These are phyloP conservation scores for Sarocladium strictum DNA, from an alignment of 2,329 filamentous ascomycete species.

Conservation along the genomic window DNA sequence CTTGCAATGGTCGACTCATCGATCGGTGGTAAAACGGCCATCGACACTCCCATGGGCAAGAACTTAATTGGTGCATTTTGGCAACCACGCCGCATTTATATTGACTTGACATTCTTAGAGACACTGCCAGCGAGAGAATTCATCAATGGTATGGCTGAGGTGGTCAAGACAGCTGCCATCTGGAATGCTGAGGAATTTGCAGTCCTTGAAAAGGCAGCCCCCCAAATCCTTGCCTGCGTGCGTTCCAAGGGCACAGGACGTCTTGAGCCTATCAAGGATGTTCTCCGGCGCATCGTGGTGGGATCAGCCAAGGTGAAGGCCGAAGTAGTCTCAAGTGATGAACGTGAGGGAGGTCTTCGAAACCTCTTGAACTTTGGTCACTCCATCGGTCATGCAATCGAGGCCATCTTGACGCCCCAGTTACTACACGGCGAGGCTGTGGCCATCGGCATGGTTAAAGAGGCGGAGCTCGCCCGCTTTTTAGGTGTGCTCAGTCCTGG, in stretches of 20 bases:
- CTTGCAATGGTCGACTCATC: constrained; percentile 98
- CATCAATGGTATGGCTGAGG: constrained; percentile 98
- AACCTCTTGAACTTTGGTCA: constrained; percentile 97
- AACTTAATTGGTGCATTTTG: constrained; percentile 95
- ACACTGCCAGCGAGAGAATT: constrained; percentile 88
- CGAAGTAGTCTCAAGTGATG: constrained; percentile 87
- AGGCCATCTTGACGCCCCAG: constrained; percentile 92
- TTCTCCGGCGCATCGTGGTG: constrained; percentile 73
- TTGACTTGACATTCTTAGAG: constrained; percentile 87
- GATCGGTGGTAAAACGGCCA: constrained; percentile 96
- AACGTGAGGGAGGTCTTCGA: constrained; percentile 86
- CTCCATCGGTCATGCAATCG: constrained; percentile 94
- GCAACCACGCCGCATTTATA: constrained; percentile 91
- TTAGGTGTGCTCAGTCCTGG: constrained; percentile 79
- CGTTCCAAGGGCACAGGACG: constrained; percentile 39
- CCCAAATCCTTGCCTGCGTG: constrained; percentile 55
- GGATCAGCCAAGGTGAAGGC: constrained; percentile 93
- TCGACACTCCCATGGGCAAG: constrained; percentile 93
- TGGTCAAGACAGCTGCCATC: constrained; percentile 95
- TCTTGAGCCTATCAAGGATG: constrained; percentile 63
- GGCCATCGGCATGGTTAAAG: constrained; percentile 97
- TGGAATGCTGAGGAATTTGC: constrained; percentile 87
- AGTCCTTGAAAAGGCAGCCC: constrained; percentile 74
- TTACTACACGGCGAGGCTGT: constrained; percentile 94
- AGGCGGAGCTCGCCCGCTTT: constrained; percentile 87